Conservation (phyloP, 2,329 filamentous ascomycete species). For the Bipolaris gigantea region DNA sequence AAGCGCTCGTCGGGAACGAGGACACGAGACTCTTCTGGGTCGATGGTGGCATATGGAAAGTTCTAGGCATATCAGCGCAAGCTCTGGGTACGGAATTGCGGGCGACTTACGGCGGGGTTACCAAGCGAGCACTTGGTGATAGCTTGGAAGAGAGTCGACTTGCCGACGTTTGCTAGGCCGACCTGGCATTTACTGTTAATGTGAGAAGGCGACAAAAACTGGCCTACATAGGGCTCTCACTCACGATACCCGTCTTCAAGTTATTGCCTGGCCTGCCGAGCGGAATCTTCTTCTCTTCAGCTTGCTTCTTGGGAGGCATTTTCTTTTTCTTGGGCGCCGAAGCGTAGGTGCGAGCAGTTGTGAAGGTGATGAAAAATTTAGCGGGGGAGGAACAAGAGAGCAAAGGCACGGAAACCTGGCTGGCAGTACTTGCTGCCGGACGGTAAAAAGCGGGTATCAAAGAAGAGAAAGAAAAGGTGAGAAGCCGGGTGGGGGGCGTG, state of each 20-base stretch:
- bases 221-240: conserved; percentile 59
- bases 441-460: conserved; percentile 56
- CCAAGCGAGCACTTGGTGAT: conserved; percentile 97
- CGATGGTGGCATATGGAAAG: conserved; percentile 98
- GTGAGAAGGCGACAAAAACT: conserved; percentile 40
- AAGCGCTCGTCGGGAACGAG: conserved; percentile 94
- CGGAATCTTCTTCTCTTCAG: conserved; percentile 92
- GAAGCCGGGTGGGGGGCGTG: conserved; percentile 44
- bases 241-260: conserved; percentile 96
- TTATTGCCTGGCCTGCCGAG: conserved; percentile 96
- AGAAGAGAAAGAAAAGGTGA: conserved; percentile 53
- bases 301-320: conserved; percentile 95
- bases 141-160: conserved; percentile 98
- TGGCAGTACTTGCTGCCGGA: conserved; percentile 54
- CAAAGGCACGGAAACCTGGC: conserved; percentile 43
- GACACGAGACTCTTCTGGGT: conserved; percentile 96
- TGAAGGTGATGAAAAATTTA: conserved; percentile 41
- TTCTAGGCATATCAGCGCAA: conserved; percentile 61
- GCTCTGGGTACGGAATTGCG: not conserved
- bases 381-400: conserved; percentile 32
- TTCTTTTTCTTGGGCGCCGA: conserved; percentile 63
- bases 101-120: conserved; percentile 81
- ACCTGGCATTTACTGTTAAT: conserved; percentile 65
- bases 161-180: conserved; percentile 97
- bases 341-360: conserved; percentile 59